phyloP scores from a whole-genome alignment of 306 rosid species.

The Cucumis cinereus region DNA sequence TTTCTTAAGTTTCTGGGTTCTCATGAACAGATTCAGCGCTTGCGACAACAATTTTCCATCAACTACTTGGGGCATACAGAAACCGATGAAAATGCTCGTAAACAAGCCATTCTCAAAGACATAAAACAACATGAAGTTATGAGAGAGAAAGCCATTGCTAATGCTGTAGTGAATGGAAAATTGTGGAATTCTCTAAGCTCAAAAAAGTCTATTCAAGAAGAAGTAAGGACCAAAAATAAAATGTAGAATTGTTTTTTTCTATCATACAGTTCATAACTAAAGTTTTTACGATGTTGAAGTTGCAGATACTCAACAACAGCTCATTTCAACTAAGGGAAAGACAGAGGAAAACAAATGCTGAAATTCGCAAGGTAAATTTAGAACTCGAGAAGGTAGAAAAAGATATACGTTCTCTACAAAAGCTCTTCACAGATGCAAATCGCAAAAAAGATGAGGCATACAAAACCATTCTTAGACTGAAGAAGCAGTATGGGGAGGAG shows the following conservation, averaged over 20 bases:
- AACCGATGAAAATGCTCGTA: background rate
- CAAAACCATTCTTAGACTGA: background rate
- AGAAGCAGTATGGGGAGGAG: conserved; percentile 7
- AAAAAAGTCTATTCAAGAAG: background rate
- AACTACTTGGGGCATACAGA: background rate
- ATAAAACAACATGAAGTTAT: background rate
- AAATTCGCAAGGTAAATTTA: background rate
- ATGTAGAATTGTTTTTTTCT: background rate
- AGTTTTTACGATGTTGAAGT: background rate
- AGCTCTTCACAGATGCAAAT: background rate
- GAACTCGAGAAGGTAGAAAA: background rate
- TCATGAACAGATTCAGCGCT: background rate
- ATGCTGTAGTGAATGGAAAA: conserved; percentile 17
- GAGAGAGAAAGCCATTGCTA: conserved; percentile 8
- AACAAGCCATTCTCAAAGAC: conserved; percentile 3
- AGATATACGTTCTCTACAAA: background rate
- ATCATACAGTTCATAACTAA: background rate
- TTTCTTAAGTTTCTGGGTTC: background rate
- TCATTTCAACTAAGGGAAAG: background rate
- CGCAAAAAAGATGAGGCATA: conserved; percentile 3
- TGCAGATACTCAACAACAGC: background rate
- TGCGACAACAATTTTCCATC: background rate
- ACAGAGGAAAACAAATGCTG: background rate
- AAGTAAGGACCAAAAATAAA: conserved; percentile 4
- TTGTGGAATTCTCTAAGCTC: conserved; percentile 17